A percentile compares a stretch with the other conserved stretches of the same genome.
Conservation (phyloP, 208 protist genomes). For the Trypanosomatidae sp. region DNA sequence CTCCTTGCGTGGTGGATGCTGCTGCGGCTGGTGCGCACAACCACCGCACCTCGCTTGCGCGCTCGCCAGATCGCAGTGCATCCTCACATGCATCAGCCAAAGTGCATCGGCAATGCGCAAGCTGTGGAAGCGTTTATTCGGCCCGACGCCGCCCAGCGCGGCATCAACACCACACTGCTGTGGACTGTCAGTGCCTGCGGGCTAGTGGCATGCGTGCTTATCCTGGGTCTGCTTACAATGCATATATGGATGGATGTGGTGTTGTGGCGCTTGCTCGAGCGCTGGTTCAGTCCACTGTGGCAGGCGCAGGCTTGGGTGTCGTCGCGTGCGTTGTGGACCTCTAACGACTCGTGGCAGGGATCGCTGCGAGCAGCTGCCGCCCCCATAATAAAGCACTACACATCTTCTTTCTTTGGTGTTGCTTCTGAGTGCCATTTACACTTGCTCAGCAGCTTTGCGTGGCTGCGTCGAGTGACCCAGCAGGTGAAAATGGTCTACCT, state of each 20-base stretch:
- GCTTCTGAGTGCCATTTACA: not conserved
- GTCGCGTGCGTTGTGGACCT: not conserved
- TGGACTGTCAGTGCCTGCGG: conserved; percentile 9
- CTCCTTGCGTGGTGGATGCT: conserved; percentile 4
- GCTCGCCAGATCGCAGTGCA: conserved; percentile 4
- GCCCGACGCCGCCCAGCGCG: conserved; percentile 2
- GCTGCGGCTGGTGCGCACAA: conserved; percentile 3
- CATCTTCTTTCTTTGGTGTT: not conserved
- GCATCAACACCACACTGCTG: conserved; percentile 12
- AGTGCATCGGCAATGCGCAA: not conserved
- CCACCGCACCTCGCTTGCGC: conserved; percentile 5
- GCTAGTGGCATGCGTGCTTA: not conserved
- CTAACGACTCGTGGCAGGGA: not conserved
- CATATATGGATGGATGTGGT: conserved; percentile 19
- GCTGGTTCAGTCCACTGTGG: not conserved
- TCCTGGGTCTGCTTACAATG: conserved; percentile 18
- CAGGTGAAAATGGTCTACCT: conserved; percentile 22
- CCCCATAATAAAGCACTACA: not conserved
- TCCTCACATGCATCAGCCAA: not conserved
- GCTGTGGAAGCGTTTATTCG: not conserved
- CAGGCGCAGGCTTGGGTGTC: conserved; percentile 8
- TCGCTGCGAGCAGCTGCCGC: not conserved
- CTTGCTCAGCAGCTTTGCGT: not conserved
- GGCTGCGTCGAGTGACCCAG: conserved; percentile 4
- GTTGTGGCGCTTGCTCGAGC: conserved; percentile 6